phyloP scores from a whole-genome alignment of 1,284 basidiomycete species.

The Ceratobasidium theobromae region DNA sequence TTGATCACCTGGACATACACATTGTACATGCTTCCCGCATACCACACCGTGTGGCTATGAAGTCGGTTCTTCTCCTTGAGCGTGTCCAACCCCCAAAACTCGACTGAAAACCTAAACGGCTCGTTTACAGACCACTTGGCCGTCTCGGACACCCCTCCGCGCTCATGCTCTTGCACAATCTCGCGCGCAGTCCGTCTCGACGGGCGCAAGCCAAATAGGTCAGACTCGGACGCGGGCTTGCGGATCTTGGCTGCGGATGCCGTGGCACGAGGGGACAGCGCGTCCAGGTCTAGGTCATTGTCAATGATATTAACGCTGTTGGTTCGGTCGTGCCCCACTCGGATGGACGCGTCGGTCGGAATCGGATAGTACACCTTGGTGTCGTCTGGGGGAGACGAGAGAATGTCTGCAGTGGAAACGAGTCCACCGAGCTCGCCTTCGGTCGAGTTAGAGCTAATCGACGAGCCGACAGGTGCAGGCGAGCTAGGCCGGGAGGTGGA shows the following conservation, averaged over 20 bases:
- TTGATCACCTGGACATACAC: constrained; percentile 84
- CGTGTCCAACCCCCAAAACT: constrained; percentile 85
- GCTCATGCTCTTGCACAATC: constrained; percentile 27
- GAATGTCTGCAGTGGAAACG: constrained; percentile 54
- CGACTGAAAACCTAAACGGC: constrained; percentile 74
- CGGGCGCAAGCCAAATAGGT: constrained; percentile 46
- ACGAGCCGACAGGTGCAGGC: constrained; percentile 22
- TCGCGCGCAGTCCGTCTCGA: constrained; percentile 40
- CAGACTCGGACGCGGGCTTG: constrained; percentile 43
- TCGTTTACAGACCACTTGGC: constrained; percentile 48
- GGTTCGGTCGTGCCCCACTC: constrained; percentile 69
- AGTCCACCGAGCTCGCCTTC: constrained; percentile 62
- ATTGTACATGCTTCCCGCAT: constrained; percentile 77
- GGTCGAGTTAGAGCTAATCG: background rate
- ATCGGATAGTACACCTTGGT: constrained; percentile 65
- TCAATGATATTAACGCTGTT: constrained; percentile 48
- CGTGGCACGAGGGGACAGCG: constrained; percentile 6
- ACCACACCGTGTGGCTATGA: constrained; percentile 76
- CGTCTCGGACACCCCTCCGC: constrained; percentile 21
- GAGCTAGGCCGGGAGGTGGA: constrained; percentile 38
- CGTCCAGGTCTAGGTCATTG: constrained; percentile 42
- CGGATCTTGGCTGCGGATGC: constrained; percentile 27
- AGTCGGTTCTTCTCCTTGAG: constrained; percentile 82
- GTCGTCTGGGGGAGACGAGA: constrained; percentile 41
- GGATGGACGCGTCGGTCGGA: constrained; percentile 71